phyloP scores from a whole-genome alignment of 352 stramenopile species.

The Globisporangium cederbergense region DNA sequence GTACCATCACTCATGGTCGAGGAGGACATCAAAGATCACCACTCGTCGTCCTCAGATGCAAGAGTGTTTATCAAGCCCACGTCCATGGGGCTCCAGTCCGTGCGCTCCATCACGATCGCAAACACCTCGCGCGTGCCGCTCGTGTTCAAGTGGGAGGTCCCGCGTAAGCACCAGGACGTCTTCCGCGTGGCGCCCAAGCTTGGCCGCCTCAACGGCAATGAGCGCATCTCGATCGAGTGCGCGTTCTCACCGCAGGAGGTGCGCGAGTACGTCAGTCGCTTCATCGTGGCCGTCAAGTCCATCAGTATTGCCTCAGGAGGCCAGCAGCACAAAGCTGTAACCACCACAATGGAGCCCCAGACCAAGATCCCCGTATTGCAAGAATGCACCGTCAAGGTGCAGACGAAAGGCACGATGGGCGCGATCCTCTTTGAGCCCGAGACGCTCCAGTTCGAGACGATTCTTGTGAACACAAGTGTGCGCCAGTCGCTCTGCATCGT shows the following conservation, averaged over 20 bases:
- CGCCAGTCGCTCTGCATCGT: slow-evolving; percentile 64
- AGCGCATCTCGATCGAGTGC: slow-evolving; percentile 55
- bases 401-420: slow-evolving; percentile 69
- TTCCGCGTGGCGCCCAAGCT: slow-evolving; percentile 70
- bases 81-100: slow-evolving; percentile 64
- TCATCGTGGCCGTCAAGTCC: slow-evolving; percentile 61
- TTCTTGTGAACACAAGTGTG: slow-evolving; percentile 79
- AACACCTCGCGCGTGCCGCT: slow-evolving; percentile 87
- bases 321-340: slow-evolving; percentile 12
- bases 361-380: slow-evolving; percentile 48
- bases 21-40: slow-evolving; percentile 17
- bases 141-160: slow-evolving; percentile 79
- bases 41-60: slow-evolving; percentile 18
- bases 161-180: slow-evolving; percentile 45
- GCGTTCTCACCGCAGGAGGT: slow-evolving; percentile 79
- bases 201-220: slow-evolving; percentile 80
- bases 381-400: slow-evolving; percentile 51
- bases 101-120: slow-evolving; percentile 45
- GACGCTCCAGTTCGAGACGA: slow-evolving; percentile 67
- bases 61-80: slow-evolving; percentile 86
- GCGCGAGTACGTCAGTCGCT: slow-evolving; percentile 69
- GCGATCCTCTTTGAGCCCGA: slow-evolving; percentile 80
- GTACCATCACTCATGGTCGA: slow-evolving; percentile 50
- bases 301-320: slow-evolving; percentile 46
- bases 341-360: slow-evolving; percentile 15